These are phyloP conservation scores for Anaeromyces robustus DNA, from an alignment of 192 early-diverging fungal species.

Conservation along the genomic window DNA sequence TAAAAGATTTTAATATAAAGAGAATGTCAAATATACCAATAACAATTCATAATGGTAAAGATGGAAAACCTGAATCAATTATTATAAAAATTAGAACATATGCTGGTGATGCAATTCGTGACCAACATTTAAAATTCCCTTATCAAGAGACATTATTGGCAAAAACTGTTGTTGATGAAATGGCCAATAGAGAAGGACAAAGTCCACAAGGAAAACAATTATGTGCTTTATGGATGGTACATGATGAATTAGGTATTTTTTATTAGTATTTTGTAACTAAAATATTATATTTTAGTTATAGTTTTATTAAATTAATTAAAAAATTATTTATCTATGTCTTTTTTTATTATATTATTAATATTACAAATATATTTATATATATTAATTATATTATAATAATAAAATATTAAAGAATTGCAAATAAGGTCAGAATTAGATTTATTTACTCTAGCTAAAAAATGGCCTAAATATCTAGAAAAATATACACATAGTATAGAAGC, in stretches of 20 bases:
- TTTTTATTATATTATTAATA: no score
- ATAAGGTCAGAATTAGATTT: background rate
- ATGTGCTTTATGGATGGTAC: background rate
- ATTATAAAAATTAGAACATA: background rate
- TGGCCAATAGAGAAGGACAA: background rate
- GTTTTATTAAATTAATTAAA: no score
- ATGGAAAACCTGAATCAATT: background rate
- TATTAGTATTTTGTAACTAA: no score
- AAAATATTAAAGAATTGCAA: background rate
- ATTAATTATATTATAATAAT: no score
- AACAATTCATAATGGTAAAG: background rate
- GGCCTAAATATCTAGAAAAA: background rate
- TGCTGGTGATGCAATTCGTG: background rate
- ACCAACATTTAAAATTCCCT: background rate
- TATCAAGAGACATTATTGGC: background rate
- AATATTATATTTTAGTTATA: no score
- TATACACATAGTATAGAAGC: background rate
- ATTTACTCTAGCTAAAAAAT: background rate
- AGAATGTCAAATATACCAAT: background rate
- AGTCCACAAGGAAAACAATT: background rate
- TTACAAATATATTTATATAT: no score
- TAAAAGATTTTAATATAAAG: no score
- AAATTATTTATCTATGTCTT: no score
- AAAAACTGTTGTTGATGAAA: background rate
- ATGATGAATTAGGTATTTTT: background rate